A percentile compares a stretch with the other conserved stretches of the same genome.
Evolutionary conservation across 2,329 filamentous ascomycete genomes (phyloP).

Genomic region (Verticillium nonalfalfae): DNA sequence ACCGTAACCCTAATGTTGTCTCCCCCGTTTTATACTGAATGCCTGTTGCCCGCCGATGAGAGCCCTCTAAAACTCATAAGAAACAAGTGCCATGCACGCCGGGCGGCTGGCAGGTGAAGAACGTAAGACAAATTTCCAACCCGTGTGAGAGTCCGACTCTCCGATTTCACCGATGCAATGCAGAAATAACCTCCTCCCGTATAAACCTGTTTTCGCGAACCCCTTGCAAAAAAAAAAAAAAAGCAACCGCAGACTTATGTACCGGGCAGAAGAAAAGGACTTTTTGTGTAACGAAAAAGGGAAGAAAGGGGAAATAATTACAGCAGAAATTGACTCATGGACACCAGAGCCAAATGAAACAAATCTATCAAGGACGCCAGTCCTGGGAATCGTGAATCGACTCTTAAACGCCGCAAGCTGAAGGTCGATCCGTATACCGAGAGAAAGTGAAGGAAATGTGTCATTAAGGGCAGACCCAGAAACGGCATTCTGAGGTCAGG

Average conservation of each 20-base stretch:
- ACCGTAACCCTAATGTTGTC: not conserved
- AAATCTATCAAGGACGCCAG: conserved; percentile 11
- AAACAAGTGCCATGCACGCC: not conserved
- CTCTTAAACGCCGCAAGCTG: conserved; percentile 10
- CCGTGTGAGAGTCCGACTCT: not conserved
- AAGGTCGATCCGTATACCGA: conserved; percentile 14
- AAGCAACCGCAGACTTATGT: not conserved
- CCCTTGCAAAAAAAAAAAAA: conserved; percentile 1
- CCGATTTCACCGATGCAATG: not conserved
- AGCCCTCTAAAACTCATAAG: conserved; percentile 1
- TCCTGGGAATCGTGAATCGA: conserved; percentile 6
- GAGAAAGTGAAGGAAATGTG: conserved; percentile 14
- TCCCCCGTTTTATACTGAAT: conserved; percentile 2
- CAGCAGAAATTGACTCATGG: conserved; percentile 1
- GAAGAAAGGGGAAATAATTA: conserved; percentile 3
- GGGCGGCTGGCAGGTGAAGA: not conserved
- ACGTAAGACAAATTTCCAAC: not conserved
- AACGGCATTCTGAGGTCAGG: not conserved
- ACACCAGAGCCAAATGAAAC: conserved; percentile 3
- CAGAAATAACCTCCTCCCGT: not conserved
- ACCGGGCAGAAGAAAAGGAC: not conserved
- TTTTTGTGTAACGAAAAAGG: not conserved
- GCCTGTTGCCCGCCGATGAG: not conserved
- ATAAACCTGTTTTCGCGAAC: not conserved
- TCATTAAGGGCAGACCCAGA: conserved; percentile 9